Evolutionary conservation across 2,329 filamentous ascomycete species (phyloP).

Genomic region (Penicillium sp.): DNA sequence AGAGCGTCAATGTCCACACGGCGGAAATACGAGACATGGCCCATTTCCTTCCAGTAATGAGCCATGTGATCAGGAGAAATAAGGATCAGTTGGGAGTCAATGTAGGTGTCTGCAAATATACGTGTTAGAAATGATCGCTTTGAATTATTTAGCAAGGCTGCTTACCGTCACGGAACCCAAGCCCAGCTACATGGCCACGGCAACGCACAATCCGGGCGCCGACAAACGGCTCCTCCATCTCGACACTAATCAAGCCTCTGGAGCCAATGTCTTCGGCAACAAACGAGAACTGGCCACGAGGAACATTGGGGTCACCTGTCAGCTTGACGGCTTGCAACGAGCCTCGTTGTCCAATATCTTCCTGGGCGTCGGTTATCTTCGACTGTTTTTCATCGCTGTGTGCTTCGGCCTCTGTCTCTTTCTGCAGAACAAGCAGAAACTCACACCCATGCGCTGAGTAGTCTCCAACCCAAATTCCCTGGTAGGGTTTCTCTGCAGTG

Average conservation of each 20-base stretch:
- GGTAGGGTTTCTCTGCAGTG: constrained; percentile 74
- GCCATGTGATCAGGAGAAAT: constrained; percentile 74
- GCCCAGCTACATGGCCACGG: constrained; percentile 72
- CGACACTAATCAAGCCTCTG: constrained; percentile 60
- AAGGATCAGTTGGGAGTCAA: constrained; percentile 72
- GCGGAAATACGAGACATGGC: constrained; percentile 45
- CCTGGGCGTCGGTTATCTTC: not conserved
- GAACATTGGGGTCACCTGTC: constrained; percentile 87
- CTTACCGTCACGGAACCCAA: constrained; percentile 70
- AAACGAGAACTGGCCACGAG: constrained; percentile 80
- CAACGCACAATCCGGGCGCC: constrained; percentile 72
- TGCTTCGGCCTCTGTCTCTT: constrained; percentile 40
- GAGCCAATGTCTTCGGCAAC: constrained; percentile 73
- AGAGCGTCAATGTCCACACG: constrained; percentile 43
- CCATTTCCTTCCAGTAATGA: constrained; percentile 70
- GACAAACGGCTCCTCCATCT: constrained; percentile 66
- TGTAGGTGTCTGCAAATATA: constrained; percentile 50
- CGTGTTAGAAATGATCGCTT: not conserved
- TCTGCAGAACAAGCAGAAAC: constrained; percentile 78
- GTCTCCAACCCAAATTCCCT: constrained; percentile 90
- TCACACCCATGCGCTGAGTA: constrained; percentile 87
- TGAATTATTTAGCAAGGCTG: constrained; percentile 1
- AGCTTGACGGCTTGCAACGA: constrained; percentile 81
- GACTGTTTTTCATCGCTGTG: not conserved
- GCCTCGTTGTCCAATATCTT: constrained; percentile 57